Evolutionary conservation across 257 asterid species (phyloP), one percentile per base, ranked within the genome.

Genomic region (Rehmannia glutinosa): DNA sequence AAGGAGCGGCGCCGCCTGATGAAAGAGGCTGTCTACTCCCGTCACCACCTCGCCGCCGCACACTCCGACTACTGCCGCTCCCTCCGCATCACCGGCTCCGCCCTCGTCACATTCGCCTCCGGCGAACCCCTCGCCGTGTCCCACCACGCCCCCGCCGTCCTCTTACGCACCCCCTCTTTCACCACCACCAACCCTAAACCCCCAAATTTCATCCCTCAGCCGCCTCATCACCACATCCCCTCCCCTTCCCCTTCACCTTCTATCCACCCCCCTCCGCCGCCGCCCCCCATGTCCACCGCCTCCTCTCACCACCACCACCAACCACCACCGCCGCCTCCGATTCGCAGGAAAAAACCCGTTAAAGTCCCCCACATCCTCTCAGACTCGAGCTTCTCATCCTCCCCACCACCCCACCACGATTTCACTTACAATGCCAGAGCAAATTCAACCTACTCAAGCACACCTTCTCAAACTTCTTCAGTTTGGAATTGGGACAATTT

Each of bases 401-500:
- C 96, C 3, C 96, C 98, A 5, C 86, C 78, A 0, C 78, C 51
- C 39, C 79, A 70, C 78, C 79, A 69, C 9, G 72, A 77, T 59
- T 84, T 73, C 76, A 81, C 86, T 20, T 88, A 83, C 80, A 65
- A 80, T 2, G 93, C 96, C 0, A 80, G 84, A 58, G 89, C 89
- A 0, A 70, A 84, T 59, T 82, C 97, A 3, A 90, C 91, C 21
- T 91, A 80, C 70, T 81, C 99, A 1, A 66, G 67, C 58, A 94
- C 97, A 24, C 96, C 97, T 19, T 94, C 99, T 1, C 99, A 94
- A 53, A 59, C 95, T 17, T 94, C 97, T 8, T 88, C 97, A 2
- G 95, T 87, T 0, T 94, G 99, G 99, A 91, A 94, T 62, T 94
- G 99, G 99, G 99, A 94, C 46, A 84, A 85, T 59, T 91, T 94